phyloP scores from a whole-genome alignment of 371 early-diverging fungal genomes.

The Rhizopus delemar region DNA sequence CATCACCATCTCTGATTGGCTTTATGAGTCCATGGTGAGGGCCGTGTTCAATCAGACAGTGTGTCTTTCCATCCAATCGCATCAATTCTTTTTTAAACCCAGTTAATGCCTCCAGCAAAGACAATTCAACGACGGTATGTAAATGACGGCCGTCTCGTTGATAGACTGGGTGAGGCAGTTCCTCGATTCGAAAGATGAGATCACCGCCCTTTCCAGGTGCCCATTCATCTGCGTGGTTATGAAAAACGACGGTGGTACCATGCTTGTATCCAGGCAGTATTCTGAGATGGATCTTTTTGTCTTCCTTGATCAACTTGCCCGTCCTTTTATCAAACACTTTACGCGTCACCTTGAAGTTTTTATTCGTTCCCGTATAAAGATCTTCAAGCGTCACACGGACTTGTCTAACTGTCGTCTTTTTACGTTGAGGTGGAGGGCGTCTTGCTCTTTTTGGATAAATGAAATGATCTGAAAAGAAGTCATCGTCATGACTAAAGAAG shows the following conservation, averaged over 20 bases:
- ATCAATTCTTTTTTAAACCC: slow-evolving; percentile 69
- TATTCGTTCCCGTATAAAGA: slow-evolving; percentile 87
- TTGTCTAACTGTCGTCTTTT: slow-evolving; percentile 62
- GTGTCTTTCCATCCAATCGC: slow-evolving; percentile 67
- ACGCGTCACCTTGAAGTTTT: slow-evolving; percentile 91
- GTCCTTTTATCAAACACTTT: slow-evolving; percentile 46
- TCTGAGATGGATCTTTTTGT: slow-evolving; percentile 79
- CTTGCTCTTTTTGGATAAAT: slow-evolving; percentile 8
- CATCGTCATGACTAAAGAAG: background rate
- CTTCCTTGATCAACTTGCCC: slow-evolving; percentile 74
- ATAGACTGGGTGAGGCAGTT: slow-evolving; percentile 89
- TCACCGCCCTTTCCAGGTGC: slow-evolving; percentile 79
- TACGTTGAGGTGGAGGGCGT: background rate
- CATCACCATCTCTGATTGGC: slow-evolving; percentile 69
- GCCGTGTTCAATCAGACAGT: slow-evolving; percentile 55
- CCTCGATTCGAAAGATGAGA: slow-evolving; percentile 89
- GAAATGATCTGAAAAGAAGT: background rate
- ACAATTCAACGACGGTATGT: slow-evolving; percentile 59
- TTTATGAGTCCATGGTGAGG: slow-evolving; percentile 32
- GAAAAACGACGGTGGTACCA: slow-evolving; percentile 93
- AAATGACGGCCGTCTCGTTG: slow-evolving; percentile 89
- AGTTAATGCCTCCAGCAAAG: slow-evolving; percentile 77
- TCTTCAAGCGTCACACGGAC: slow-evolving; percentile 90
- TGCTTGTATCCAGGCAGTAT: slow-evolving; percentile 97
- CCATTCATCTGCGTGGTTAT: slow-evolving; percentile 88